phyloP scores from a whole-genome alignment of 1,284 basidiomycete species.

The Ceratobasidium sp. region DNA sequence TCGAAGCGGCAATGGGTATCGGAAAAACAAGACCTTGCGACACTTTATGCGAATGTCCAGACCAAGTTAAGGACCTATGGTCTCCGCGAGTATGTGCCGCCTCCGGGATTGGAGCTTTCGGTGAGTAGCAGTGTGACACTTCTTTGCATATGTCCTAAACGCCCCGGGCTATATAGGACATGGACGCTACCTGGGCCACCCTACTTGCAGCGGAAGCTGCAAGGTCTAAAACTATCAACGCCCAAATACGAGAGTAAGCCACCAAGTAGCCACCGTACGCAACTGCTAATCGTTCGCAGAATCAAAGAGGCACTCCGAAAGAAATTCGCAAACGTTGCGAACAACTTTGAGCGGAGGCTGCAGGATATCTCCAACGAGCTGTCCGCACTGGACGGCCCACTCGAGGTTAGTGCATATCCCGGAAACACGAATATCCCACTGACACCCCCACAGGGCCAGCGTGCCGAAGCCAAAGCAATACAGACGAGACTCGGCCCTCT shows the following conservation, averaged over 20 bases:
- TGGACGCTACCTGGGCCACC: constrained; percentile 82
- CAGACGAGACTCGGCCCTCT: constrained; percentile 73
- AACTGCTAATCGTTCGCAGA: constrained; percentile 52
- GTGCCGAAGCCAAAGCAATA: constrained; percentile 64
- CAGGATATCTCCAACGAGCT: constrained; percentile 79
- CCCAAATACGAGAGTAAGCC: constrained; percentile 87
- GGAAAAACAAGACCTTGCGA: constrained; percentile 89
- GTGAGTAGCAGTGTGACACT: constrained; percentile 55
- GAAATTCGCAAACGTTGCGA: constrained; percentile 85
- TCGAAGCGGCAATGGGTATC: constrained; percentile 88
- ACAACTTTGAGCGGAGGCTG: constrained; percentile 81
- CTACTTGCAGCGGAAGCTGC: constrained; percentile 80
- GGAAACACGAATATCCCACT: background rate
- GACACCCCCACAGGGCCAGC: constrained; percentile 61
- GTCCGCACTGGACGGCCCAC: constrained; percentile 77
- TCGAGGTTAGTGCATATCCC: constrained; percentile 67
- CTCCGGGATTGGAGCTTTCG: constrained; percentile 70
- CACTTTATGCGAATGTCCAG: constrained; percentile 92
- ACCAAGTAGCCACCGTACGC: no score
- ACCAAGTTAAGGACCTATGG: constrained; percentile 95
- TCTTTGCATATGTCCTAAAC: constrained; percentile 1
- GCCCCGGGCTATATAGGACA: constrained; percentile 61
- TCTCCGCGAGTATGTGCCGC: constrained; percentile 84
- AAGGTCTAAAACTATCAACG: constrained; percentile 87
- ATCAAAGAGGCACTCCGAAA: constrained; percentile 90